Base-by-base conservation (phyloP, 345 rosid species). In the Eucalyptus lansdowneana region DNA sequence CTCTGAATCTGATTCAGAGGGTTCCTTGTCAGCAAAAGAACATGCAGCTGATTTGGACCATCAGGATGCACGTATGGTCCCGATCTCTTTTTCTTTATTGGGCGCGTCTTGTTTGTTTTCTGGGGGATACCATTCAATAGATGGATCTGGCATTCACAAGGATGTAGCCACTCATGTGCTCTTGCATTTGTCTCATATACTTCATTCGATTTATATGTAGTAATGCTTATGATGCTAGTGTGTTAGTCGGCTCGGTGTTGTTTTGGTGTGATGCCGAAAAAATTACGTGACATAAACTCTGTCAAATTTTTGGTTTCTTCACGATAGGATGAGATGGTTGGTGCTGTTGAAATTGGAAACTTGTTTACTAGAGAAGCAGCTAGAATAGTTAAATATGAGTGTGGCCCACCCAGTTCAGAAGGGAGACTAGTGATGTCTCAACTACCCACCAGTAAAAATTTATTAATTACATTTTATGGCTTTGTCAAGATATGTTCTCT, bases 401-500 rank as follows among this genome's bases (percentile, higher is more conserved):
- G 40, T 87, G 49, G 62, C 50, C 45, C 76, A 11, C 50, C 45
- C 76, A 11, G 40, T 87, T 50, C 37, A 83, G 87, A 87, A 89
- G 93, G 49, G 62, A 81, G 62, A 51, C 62, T 91, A 89, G 92
- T 92, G 90, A 87, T 90, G 44, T 89, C 76, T 58, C 90, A 29
- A 53, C 62, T 67, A 21, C 89, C 86, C 42, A 15, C 31, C 58
- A n/a, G 89, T 47, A 47, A 47, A 40, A 65, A 62, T n/a, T 67
- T 6, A 69, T 88, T 49, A 69, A 24, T 69, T 62, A 51, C 85
- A 2, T 37, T 76, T 37, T 21, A 21, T 76, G 47, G 85, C 24
- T 76, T 40, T 37, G 47, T 40, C 85, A 76, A 40, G 15, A 21
- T 76, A 21, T 40, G 14, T 37, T 76, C 85, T 76, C 47, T 40